Conservation (phyloP, 106 monocot species). For the Acanthochlamys bracteata region DNA sequence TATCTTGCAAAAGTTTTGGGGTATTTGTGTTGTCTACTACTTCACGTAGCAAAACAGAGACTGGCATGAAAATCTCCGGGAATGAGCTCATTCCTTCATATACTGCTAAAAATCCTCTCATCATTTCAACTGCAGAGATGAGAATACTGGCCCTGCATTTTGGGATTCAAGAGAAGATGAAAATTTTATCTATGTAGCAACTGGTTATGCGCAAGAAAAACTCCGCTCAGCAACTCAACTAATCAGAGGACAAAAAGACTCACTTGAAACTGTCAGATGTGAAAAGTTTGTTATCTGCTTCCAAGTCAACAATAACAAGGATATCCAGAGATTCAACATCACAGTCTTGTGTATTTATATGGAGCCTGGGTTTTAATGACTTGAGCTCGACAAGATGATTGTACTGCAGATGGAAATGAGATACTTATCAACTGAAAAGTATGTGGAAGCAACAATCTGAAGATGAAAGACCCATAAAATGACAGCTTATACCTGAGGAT, state of each 20-base stretch:
- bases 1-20: constrained; percentile 32
- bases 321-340: constrained; percentile 45
- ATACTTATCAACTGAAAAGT: too few relatives aligned
- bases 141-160: constrained; percentile 66
- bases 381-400: constrained; percentile 45
- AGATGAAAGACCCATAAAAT: too few relatives aligned
- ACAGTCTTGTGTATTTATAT: constrained; percentile 27
- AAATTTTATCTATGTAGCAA: background rate
- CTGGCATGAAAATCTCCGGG: constrained; percentile 75
- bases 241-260: background rate
- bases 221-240: background rate
- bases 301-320: constrained; percentile 39
- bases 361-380: constrained; percentile 58
- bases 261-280: constrained; percentile 77
- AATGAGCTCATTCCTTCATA: constrained; percentile 69
- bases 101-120: constrained; percentile 57
- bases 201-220: background rate
- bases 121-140: constrained; percentile 33
- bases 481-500: constrained; percentile 33
- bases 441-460: too few relatives aligned
- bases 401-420: constrained; percentile 6
- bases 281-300: constrained; percentile 52
- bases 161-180: constrained; percentile 4
- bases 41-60: constrained; percentile 45
- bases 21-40: constrained; percentile 30